Conservation (phyloP, 768 basidiomycete species). For the Dendrothele bispora region DNA sequence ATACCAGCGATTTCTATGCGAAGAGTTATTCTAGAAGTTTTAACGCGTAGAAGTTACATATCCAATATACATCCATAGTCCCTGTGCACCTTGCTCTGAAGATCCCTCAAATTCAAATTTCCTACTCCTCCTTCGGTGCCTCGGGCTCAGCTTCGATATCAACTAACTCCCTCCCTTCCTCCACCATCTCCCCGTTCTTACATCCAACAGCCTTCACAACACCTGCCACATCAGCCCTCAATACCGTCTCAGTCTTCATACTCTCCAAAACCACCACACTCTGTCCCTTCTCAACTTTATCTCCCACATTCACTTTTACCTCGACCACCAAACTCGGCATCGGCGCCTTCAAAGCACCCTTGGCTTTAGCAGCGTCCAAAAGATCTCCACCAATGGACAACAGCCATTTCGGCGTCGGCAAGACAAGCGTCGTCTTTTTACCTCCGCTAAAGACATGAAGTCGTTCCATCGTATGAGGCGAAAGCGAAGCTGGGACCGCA, state of each 20-base stretch:
- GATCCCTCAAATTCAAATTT: not conserved
- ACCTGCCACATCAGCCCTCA: constrained; percentile 70
- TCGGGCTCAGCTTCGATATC: constrained; percentile 51
- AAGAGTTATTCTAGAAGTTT: not conserved
- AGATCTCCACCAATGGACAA: constrained; percentile 63
- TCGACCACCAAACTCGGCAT: constrained; percentile 96
- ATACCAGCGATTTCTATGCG: not conserved
- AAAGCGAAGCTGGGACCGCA: constrained; percentile 51
- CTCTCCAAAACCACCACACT: constrained; percentile 85
- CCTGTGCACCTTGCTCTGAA: not conserved
- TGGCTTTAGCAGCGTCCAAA: constrained; percentile 40
- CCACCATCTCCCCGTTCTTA: constrained; percentile 87
- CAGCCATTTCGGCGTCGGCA: constrained; percentile 74
- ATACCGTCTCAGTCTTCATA: constrained; percentile 96
- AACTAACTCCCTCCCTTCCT: constrained; percentile 80
- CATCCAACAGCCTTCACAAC: constrained; percentile 73
- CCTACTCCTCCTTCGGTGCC: constrained; percentile 6
- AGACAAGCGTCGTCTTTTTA: constrained; percentile 60
- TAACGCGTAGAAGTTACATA: not conserved
- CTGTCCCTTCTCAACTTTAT: constrained; percentile 79
- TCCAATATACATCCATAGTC: not conserved
- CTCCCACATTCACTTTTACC: constrained; percentile 75
- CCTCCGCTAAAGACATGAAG: constrained; percentile 73
- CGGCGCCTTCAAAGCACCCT: constrained; percentile 74
- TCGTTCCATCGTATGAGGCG: constrained; percentile 63